phyloP scores from a whole-genome alignment of 2,329 filamentous ascomycete species.

The Fusarium sp. region DNA sequence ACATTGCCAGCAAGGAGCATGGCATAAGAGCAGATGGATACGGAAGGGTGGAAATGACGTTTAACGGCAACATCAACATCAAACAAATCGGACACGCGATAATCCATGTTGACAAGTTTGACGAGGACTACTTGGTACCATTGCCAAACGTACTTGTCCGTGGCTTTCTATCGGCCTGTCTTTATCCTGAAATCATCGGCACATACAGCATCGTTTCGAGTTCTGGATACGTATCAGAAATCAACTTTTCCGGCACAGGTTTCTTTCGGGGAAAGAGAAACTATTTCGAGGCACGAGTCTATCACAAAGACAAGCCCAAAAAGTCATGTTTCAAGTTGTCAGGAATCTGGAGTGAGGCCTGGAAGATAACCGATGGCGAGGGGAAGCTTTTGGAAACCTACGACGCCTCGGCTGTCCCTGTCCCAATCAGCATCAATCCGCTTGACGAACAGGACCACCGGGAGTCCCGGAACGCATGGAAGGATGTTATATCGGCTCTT shows the following conservation, averaged over 20 bases:
- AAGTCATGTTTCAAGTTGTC: constrained; percentile 23
- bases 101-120: constrained; percentile 60
- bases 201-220: constrained; percentile 60
- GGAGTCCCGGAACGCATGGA: constrained; percentile 85
- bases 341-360: constrained; percentile 38
- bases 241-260: constrained; percentile 60
- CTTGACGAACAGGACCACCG: constrained; percentile 80
- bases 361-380: constrained; percentile 44
- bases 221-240: constrained; percentile 59
- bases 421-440: constrained; percentile 14
- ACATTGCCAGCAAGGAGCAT: constrained; percentile 56
- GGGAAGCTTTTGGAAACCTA: constrained; percentile 53
- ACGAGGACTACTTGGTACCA: constrained; percentile 63
- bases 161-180: constrained; percentile 59
- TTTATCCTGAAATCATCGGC: constrained; percentile 62
- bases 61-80: constrained; percentile 62
- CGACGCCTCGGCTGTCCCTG: constrained; percentile 32
- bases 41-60: constrained; percentile 64
- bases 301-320: constrained; percentile 50
- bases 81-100: constrained; percentile 63
- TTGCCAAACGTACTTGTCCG: constrained; percentile 61
- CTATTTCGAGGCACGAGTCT: constrained; percentile 58
- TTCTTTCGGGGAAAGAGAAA: constrained; percentile 54
- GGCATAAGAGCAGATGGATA: constrained; percentile 63
- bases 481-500: constrained; percentile 79